A percentile compares a stretch with the other conserved stretches of the same genome.
phyloP scores from a whole-genome alignment of 345 rosid genomes.

The Heritiera fomes region DNA sequence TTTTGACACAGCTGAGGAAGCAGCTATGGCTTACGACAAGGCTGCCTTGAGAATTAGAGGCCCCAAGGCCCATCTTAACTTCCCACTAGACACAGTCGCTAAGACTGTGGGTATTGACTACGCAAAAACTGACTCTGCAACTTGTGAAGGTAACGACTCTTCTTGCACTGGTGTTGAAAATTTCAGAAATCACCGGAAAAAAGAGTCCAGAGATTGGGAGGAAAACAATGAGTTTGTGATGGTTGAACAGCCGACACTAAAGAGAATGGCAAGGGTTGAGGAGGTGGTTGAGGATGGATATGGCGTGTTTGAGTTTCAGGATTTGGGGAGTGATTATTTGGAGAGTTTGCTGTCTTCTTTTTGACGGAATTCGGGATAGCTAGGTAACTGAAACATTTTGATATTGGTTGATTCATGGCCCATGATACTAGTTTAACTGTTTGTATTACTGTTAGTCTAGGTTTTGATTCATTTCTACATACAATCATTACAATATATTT shows the following conservation, averaged over 20 bases:
- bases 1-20: constrained; percentile 78
- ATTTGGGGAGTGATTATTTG: constrained; percentile 70
- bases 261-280: constrained; percentile 35
- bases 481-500: no score
- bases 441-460: not conserved
- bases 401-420: not conserved
- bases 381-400: not conserved
- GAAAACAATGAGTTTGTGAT: constrained; percentile 10
- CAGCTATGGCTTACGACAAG: constrained; percentile 88
- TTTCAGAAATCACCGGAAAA: constrained; percentile 16
- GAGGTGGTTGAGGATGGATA: constrained; percentile 33
- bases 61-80: constrained; percentile 63
- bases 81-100: constrained; percentile 55
- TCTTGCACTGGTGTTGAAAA: not conserved
- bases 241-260: constrained; percentile 35
- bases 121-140: constrained; percentile 2
- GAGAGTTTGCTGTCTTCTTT: constrained; percentile 58
- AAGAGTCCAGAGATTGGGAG: constrained; percentile 36
- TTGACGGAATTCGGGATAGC: constrained; percentile 23
- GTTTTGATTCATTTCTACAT: no score
- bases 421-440: not conserved
- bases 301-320: constrained; percentile 61
- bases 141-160: constrained; percentile 2
- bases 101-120: constrained; percentile 40
- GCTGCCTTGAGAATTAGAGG: constrained; percentile 88